Conservation (phyloP, 768 basidiomycete species). For the Lactarius deliciosus region DNA sequence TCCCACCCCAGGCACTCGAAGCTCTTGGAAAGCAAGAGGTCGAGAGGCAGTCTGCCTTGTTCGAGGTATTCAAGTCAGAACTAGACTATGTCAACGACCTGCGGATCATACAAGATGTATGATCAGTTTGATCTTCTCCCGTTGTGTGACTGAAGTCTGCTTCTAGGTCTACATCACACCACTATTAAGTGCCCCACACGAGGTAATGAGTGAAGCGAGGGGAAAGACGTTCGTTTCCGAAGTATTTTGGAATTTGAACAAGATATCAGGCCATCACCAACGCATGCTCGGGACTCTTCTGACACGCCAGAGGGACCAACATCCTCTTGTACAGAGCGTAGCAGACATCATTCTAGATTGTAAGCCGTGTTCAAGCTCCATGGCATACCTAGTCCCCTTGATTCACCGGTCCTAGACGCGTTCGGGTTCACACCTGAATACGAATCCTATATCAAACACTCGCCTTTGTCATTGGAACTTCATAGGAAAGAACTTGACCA, state of each 20-base stretch:
- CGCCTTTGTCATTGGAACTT: slow-evolving; percentile 79
- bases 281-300: slow-evolving; percentile 72
- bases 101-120: slow-evolving; percentile 63
- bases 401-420: slow-evolving; percentile 31
- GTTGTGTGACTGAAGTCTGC: slow-evolving; percentile 3
- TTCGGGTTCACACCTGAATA: slow-evolving; percentile 61
- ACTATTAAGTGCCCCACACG: slow-evolving; percentile 58
- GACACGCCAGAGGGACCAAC: slow-evolving; percentile 77
- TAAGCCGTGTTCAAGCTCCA: slow-evolving; percentile 36
- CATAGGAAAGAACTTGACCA: slow-evolving; percentile 74
- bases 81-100: slow-evolving; percentile 85
- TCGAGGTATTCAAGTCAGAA: slow-evolving; percentile 89
- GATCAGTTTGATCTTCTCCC: slow-evolving; percentile 14
- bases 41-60: slow-evolving; percentile 80
- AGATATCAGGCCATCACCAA: slow-evolving; percentile 66
- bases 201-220: slow-evolving; percentile 56
- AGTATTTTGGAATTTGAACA: slow-evolving; percentile 81
- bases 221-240: slow-evolving; percentile 69
- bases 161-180: slow-evolving; percentile 71
- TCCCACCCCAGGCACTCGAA: slow-evolving; percentile 67
- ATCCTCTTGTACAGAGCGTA: slow-evolving; percentile 78
- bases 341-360: slow-evolving; percentile 85
- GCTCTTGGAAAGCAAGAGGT: slow-evolving; percentile 76
- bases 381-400: background rate
- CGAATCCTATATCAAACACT: slow-evolving; percentile 84